Conservation (phyloP, 2,329 filamentous ascomycete genomes). For the Fusarium udum region DNA sequence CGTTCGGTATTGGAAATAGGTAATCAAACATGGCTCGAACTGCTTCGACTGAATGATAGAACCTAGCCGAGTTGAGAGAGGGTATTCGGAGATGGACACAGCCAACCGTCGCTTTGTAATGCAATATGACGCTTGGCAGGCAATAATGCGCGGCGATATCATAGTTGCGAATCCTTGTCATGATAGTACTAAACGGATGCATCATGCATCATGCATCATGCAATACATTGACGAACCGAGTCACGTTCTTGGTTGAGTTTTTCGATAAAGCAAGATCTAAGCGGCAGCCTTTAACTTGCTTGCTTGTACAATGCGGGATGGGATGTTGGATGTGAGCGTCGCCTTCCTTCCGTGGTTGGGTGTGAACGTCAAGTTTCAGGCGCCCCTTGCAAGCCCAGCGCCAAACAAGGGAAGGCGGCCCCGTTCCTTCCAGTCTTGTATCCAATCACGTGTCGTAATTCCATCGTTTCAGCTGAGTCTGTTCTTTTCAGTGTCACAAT, state of each 20-base stretch:
- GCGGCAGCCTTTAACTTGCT: neutral
- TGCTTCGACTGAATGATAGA: neutral
- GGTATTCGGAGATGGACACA: neutral
- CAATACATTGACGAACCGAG: constrained; percentile 2
- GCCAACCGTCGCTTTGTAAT: neutral
- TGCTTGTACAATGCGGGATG: neutral
- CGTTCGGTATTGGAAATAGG: neutral
- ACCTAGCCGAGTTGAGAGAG: neutral
- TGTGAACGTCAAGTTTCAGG: constrained; percentile 26
- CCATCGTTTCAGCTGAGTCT: constrained; percentile 37
- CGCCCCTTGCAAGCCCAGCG: constrained; percentile 29
- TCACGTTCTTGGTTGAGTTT: constrained; percentile 9
- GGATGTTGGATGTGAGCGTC: neutral
- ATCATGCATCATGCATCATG: constrained; percentile 7
- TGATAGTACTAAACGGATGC: neutral
- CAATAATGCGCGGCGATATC: constrained; percentile 3
- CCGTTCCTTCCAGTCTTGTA: constrained; percentile 1
- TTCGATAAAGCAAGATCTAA: constrained; percentile 31
- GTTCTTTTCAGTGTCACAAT: constrained; percentile 30
- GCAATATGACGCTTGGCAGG: neutral
- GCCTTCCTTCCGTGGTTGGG: neutral
- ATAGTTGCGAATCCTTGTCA: constrained; percentile 1
- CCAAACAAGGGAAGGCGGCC: constrained; percentile 28
- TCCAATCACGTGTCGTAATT: constrained; percentile 33
- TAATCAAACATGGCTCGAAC: neutral